phyloP scores from a whole-genome alignment of 805 yeast species.

The Priceomyces melissophilus region DNA sequence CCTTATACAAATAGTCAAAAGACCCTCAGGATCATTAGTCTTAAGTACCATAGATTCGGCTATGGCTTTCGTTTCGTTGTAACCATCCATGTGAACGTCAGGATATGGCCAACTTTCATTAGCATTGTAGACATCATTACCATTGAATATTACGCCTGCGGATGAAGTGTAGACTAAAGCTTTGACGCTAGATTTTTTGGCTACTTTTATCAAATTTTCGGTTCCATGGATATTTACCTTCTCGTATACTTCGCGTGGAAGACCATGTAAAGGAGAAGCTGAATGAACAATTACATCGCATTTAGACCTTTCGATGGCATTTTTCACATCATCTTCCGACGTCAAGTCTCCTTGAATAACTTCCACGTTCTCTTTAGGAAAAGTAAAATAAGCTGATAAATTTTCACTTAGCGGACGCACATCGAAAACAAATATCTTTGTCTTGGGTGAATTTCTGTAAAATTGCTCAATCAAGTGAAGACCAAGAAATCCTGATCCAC shows the following conservation, averaged over 20 bases:
- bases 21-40: slow-evolving; percentile 57
- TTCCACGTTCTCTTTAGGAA: slow-evolving; percentile 53
- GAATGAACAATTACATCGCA: slow-evolving; percentile 88
- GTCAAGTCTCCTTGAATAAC: slow-evolving; percentile 86
- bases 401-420: slow-evolving; percentile 81
- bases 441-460: slow-evolving; percentile 58
- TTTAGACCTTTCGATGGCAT: slow-evolving; percentile 54
- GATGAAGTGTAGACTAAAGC: slow-evolving; percentile 93
- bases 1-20: slow-evolving; percentile 80
- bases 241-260: slow-evolving; percentile 74
- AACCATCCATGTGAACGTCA: slow-evolving; percentile 89
- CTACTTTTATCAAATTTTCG: slow-evolving; percentile 61
- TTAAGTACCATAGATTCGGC: slow-evolving; percentile 82
- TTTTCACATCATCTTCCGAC: slow-evolving; percentile 58
- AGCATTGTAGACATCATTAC: slow-evolving; percentile 87
- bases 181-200: slow-evolving; percentile 48
- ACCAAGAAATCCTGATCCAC: slow-evolving; percentile 95
- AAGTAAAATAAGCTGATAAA: slow-evolving; percentile 70
- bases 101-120: slow-evolving; percentile 96
- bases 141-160: slow-evolving; percentile 96
- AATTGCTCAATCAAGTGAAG: slow-evolving; percentile 87
- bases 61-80: slow-evolving; percentile 88
- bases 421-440: slow-evolving; percentile 83
- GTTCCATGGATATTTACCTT: slow-evolving; percentile 94
- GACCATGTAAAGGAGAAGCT: slow-evolving; percentile 95